Evolutionary conservation across 2,329 filamentous ascomycete species (phyloP).

Genomic region (Aureobasidium sp.): DNA sequence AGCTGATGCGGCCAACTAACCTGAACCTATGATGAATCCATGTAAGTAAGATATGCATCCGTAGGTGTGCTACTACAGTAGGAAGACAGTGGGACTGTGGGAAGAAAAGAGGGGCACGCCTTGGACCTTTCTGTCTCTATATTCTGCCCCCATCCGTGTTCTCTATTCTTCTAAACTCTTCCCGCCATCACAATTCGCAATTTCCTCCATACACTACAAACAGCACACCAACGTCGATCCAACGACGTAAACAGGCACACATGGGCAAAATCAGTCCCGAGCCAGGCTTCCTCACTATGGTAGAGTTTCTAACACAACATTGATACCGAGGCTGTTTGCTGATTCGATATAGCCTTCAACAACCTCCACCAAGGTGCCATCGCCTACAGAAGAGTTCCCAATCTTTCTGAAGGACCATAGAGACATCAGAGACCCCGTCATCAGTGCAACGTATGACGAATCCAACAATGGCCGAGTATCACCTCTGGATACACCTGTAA

Average conservation of each 20-base stretch:
- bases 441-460: neutral
- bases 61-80: neutral
- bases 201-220: neutral
- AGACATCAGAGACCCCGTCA: conserved; percentile 13
- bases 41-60: conserved; percentile 2
- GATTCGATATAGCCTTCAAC: neutral
- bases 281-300: neutral
- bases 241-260: neutral
- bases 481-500: conserved; percentile 9
- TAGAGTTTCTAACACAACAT: neutral
- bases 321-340: neutral
- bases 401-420: neutral
- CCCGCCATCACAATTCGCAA: neutral
- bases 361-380: conserved; percentile 5
- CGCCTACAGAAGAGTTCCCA: neutral
- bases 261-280: neutral
- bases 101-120: conserved; percentile 7
- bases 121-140: neutral
- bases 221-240: too few species aligned
- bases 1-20: neutral
- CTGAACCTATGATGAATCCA: conserved; percentile 1
- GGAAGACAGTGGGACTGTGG: neutral
- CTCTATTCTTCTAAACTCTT: neutral
- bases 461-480: neutral
- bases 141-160: neutral